Evolutionary conservation across 2,329 filamentous ascomycete genomes (phyloP).

Genomic region (Nothomitra cinnamomea): DNA sequence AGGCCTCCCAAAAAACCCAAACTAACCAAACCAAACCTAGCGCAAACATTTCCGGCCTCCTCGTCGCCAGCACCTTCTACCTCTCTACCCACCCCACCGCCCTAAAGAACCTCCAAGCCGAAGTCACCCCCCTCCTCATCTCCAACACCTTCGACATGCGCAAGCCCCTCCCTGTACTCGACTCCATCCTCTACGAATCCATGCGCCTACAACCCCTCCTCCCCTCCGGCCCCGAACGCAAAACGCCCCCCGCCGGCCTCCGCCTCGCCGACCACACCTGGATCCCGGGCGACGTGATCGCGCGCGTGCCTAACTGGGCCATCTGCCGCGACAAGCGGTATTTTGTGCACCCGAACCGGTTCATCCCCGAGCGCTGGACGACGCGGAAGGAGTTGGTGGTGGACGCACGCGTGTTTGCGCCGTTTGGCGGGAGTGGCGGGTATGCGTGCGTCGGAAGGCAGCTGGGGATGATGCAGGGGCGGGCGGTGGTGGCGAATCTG

Average conservation of each 20-base stretch:
- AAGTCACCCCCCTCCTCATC: neutral
- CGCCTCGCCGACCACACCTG: slow-evolving; percentile 10
- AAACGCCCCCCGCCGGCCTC: slow-evolving; percentile 11
- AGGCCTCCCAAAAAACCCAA: neutral
- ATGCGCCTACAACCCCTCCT: slow-evolving; percentile 12
- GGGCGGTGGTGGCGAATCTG: slow-evolving; percentile 3
- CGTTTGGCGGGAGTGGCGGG: slow-evolving; percentile 15
- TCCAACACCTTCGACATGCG: slow-evolving; percentile 7
- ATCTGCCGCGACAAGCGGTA: neutral
- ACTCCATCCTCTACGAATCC: slow-evolving; percentile 14
- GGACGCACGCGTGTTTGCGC: slow-evolving; percentile 17
- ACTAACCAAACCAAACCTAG: neutral
- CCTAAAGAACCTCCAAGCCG: neutral
- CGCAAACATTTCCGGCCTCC: neutral
- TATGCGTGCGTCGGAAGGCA: slow-evolving; percentile 18
- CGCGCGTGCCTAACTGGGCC: neutral
- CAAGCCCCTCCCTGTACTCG: slow-evolving; percentile 15
- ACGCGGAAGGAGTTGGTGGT: slow-evolving; percentile 18
- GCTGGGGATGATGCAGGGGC: slow-evolving; percentile 17
- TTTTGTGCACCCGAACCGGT: slow-evolving; percentile 17
- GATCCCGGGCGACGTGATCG: slow-evolving; percentile 7
- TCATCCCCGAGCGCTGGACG: slow-evolving; percentile 25
- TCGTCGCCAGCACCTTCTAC: neutral
- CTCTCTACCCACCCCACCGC: neutral
- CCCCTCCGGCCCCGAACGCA: slow-evolving; percentile 11